phyloP scores from a whole-genome alignment of 2,329 filamentous ascomycete genomes.

The Colletotrichum falcatum region DNA sequence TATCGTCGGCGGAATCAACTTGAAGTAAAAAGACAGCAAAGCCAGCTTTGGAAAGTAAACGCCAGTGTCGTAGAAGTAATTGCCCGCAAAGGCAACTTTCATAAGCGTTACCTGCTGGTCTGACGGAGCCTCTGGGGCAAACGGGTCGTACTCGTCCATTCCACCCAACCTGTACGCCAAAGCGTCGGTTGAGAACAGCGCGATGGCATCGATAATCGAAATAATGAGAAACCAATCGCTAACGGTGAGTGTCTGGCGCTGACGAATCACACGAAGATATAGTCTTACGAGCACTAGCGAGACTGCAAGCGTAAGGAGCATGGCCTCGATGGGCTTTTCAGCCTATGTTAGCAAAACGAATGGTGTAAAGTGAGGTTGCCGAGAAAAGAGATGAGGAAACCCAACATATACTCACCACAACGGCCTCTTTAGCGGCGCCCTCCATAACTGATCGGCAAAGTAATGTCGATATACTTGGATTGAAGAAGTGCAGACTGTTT shows the following conservation, averaged over 20 bases:
- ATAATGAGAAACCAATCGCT: constrained; percentile 48
- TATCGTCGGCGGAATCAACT: constrained; percentile 45
- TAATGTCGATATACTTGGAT: not conserved
- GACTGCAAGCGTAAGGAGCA: constrained; percentile 44
- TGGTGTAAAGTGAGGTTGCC: not conserved
- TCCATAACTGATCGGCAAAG: constrained; percentile 18
- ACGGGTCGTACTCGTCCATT: constrained; percentile 44
- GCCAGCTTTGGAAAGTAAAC: constrained; percentile 48
- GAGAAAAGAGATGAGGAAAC: not conserved
- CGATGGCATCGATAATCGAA: constrained; percentile 45
- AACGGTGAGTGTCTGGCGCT: constrained; percentile 45
- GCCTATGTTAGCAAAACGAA: constrained; percentile 19
- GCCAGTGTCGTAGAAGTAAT: constrained; percentile 50
- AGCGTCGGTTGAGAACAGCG: constrained; percentile 46
- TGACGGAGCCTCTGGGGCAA: constrained; percentile 23
- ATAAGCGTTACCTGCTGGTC: constrained; percentile 43
- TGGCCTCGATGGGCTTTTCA: constrained; percentile 46
- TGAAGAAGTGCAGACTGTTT: not conserved
- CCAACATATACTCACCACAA: constrained; percentile 32
- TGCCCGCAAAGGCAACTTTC: constrained; percentile 48
- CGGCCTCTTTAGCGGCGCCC: constrained; percentile 37
- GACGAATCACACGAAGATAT: constrained; percentile 44
- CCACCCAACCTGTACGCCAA: constrained; percentile 46
- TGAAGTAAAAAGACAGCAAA: constrained; percentile 47
- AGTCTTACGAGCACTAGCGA: constrained; percentile 44